phyloP scores from a whole-genome alignment of 768 basidiomycete genomes.

The Lepiota brunneoincarnata region DNA sequence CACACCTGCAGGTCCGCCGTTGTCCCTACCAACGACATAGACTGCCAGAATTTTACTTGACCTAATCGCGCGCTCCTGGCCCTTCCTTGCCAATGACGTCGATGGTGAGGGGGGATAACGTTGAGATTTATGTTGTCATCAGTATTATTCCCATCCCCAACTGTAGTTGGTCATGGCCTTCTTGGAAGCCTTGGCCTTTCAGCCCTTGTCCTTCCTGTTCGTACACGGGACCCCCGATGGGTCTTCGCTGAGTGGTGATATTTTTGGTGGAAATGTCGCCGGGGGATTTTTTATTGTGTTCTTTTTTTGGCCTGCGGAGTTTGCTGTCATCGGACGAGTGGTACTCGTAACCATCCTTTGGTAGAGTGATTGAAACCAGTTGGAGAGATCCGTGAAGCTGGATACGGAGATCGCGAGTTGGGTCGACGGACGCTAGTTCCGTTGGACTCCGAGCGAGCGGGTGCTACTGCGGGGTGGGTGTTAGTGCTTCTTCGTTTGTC shows the following conservation, averaged over 20 bases:
- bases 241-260: too few species aligned
- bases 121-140: background rate
- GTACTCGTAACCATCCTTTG: constrained; percentile 6
- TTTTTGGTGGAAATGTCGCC: too few species aligned
- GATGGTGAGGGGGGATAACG: background rate
- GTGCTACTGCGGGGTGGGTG: too few species aligned
- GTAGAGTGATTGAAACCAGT: constrained; percentile 8
- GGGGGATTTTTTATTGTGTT: too few species aligned
- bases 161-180: too few species aligned
- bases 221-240: too few species aligned
- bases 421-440: constrained; percentile 25
- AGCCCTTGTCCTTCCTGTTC: too few species aligned
- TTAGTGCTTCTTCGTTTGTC: too few species aligned
- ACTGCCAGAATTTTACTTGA: constrained; percentile 51
- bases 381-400: constrained; percentile 30
- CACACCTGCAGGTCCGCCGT: background rate
- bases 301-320: too few species aligned
- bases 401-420: constrained; percentile 44
- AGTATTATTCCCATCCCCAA: background rate
- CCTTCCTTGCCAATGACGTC: background rate
- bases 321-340: background rate
- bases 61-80: too few species aligned
- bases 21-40: constrained; percentile 31
- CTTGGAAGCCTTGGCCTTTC: too few species aligned
- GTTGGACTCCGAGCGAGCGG: constrained; percentile 16